Evolutionary conservation across 2,329 filamentous ascomycete genomes (phyloP), one percentile per base, ranked within the genome.

Genomic region (Phaeophleospora eucalypticola): DNA sequence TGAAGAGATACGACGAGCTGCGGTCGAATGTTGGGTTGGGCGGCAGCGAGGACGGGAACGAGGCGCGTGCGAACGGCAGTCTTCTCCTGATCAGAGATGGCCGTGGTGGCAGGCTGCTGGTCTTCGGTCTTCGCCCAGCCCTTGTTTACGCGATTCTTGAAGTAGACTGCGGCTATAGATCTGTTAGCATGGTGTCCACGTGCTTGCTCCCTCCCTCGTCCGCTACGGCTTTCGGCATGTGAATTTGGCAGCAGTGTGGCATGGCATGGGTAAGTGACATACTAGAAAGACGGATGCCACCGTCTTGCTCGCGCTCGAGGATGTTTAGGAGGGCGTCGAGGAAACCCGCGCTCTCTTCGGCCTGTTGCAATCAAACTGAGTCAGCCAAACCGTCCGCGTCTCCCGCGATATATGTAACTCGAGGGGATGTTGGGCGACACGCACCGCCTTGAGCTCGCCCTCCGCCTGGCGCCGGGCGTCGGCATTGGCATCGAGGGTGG

Each of bases 131-230:
- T 82, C 46, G 84, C 80, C 93, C 93, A 98, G 62, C 88, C 89
- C 66, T 90, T 86, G 68, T 87, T 91, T 68, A 97, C 86, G 66
- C 90, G 86, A 73, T 98, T 97, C 76, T 98, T 98, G 68, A 97
- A 82, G 73, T 97, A 98, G 61, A 98, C 88, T 65, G 91, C 90
- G 64, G 89, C 91, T 96, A 69, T 43, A 47, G 47, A 16, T 21
- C 17, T 43, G 52, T 52, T 39, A 52, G 50, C 35, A n/a, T 34
- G 24, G 10, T 33, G n/a, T 34, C 14, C 37, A 17, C 21, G 39
- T 38, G 37, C 37, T 34, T 44, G 33, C 33, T 36, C 10, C 41
- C 36, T 14, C n/a, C 39, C 36, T 18, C 36, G 10, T 24, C 18
- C 24, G 37, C 6, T 17, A 12, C 24, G 12, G 24, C 24, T 29